A percentile compares a stretch with the other conserved stretches of the same genome.
Conservation (phyloP, 108 stramenopile species). For the Pseudonitzschia multiseries region DNA sequence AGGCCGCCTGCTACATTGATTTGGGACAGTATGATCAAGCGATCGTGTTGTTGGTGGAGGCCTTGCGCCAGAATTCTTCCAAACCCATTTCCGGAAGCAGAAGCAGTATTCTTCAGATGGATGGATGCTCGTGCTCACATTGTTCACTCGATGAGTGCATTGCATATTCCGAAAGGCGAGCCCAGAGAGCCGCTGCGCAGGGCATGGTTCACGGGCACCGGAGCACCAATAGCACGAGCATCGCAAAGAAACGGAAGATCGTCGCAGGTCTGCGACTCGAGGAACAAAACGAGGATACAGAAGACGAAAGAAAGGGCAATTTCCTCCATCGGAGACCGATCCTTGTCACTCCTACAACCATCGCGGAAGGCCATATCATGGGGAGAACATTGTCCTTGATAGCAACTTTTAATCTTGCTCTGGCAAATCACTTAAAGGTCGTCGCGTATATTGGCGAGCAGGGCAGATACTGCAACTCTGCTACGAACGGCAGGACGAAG, state of each 20-base stretch:
- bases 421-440: conserved; percentile 24
- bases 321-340: conserved; percentile 19
- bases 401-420: conserved; percentile 22
- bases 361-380: conserved; percentile 11
- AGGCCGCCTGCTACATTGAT: conserved; percentile 17
- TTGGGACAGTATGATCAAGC: conserved; percentile 18
- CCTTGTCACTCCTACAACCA: conserved; percentile 8
- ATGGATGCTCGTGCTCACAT: background rate
- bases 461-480: too few species aligned
- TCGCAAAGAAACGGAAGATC: background rate
- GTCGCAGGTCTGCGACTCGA: background rate
- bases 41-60: conserved; percentile 14
- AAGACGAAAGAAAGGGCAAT: background rate
- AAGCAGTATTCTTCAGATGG: background rate
- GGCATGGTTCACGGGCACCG: too few species aligned
- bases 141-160: conserved; percentile 20
- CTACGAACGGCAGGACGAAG: background rate
- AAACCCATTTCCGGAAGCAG: background rate
- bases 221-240: too few species aligned
- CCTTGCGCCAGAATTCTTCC: background rate
- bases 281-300: background rate
- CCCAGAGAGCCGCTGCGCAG: background rate
- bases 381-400: conserved; percentile 13
- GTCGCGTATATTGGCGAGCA: background rate
- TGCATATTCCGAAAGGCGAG: background rate